Percentiles rank a stretch among this genome's conserved stretches.
phyloP scores from a whole-genome alignment of 1,284 basidiomycete genomes.

The Hemileia vastatrix region DNA sequence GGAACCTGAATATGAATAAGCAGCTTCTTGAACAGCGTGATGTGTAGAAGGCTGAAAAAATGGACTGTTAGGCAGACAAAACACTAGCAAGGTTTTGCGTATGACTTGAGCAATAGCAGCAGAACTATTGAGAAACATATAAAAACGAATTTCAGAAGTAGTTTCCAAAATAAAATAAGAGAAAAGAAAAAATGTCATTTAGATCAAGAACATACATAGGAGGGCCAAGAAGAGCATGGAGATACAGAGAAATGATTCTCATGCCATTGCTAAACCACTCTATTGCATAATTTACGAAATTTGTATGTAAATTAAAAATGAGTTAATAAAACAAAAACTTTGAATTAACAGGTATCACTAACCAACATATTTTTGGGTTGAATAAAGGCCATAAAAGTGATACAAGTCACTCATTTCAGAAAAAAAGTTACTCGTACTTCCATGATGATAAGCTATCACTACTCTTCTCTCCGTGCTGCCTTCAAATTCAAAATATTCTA shows the following conservation, averaged over 20 bases:
- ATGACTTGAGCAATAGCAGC: constrained; percentile 93
- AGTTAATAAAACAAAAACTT: not conserved
- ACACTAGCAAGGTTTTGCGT: constrained; percentile 90
- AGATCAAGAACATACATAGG: constrained; percentile 91
- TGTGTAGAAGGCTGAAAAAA: constrained; percentile 70
- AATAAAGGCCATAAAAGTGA: constrained; percentile 92
- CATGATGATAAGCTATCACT: constrained; percentile 93
- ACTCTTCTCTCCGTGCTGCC: constrained; percentile 64
- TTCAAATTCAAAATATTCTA: constrained; percentile 91
- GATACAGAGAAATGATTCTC: constrained; percentile 89
- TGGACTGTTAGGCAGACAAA: constrained; percentile 89
- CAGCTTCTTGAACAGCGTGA: constrained; percentile 95
- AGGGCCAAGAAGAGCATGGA: constrained; percentile 84
- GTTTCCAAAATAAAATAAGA: too few species aligned
- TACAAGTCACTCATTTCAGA: constrained; percentile 87
- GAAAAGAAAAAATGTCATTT: too few species aligned
- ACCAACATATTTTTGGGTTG: constrained; percentile 81
- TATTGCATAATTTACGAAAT: too few species aligned
- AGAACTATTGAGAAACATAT: too few species aligned
- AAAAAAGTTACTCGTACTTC: constrained; percentile 74
- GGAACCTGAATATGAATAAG: constrained; percentile 97
- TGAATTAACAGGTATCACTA: not conserved
- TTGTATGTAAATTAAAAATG: too few species aligned
- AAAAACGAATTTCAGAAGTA: too few species aligned
- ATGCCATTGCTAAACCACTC: constrained; percentile 96